Evolutionary conservation across 2,329 filamentous ascomycete species (phyloP), one percentile per base, ranked within the genome.

Genomic region (Sclerotinia trifoliorum): DNA sequence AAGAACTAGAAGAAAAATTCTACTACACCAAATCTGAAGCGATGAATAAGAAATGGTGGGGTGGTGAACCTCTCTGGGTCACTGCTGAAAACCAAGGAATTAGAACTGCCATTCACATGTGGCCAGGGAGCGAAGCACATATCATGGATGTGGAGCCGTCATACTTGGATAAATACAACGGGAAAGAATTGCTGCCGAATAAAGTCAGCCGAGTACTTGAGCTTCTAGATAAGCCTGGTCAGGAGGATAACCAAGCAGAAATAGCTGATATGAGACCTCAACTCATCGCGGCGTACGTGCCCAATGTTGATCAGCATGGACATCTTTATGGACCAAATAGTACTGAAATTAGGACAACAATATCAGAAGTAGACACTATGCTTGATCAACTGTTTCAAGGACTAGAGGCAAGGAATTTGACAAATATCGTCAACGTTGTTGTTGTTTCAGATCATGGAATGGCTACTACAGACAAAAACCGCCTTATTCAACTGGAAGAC

Each of bases 361-460:
- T 99, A 70, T 81, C 82, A 1, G 81, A 86, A n/a, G 94, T 92
- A 1, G 95, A 99, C 78, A 80, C 79, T 2, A 96, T 98, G 92
- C 82, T 99, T 35, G 90, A 88, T 39, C 79, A 85, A 29, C 81
- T 99, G 1, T 90, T 98, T 75, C 78, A 82, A 1, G 94, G 94
- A 0, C 83, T 99, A 0, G 86, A 94, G 70, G 80, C 85, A 58
- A 88, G 95, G 61, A 97, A 98, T 77, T 81, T 99, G 63, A 97
- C 93, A 0, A 78, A 90, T 26, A 91, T 99, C 70, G 92, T 98
- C 76, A 99, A 99, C 73, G 85, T 99, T 10, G 88, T 99, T 46
- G 85, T 99, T n/a, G 94, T 99, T 2, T 97, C 93, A 0, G 95
- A 99, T 77, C 95, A 99, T 77, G 95, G 95, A 63, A 99, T 99